phyloP scores from a whole-genome alignment of 352 stramenopile genomes.

The Pythium sukuiense region DNA sequence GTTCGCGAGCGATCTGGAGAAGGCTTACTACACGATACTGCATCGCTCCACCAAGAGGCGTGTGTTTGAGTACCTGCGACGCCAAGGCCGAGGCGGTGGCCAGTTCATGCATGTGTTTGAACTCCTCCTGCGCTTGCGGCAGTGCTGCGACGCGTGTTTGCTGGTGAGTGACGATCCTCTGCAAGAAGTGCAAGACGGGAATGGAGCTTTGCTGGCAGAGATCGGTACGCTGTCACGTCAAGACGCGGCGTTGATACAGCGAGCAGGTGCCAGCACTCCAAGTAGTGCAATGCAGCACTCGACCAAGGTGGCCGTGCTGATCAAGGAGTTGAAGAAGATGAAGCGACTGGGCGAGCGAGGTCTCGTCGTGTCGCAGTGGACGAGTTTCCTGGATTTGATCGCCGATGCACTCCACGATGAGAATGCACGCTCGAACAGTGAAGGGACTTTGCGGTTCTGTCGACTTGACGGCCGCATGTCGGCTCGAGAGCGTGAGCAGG shows the following conservation, averaged over 20 bases:
- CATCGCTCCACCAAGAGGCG: conserved; percentile 78
- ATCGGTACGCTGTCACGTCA: conserved; percentile 22
- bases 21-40: conserved; percentile 75
- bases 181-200: conserved; percentile 36
- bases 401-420: conserved; percentile 31
- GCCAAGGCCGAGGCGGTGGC: conserved; percentile 31
- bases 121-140: conserved; percentile 80
- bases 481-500: conserved; percentile 58
- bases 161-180: conserved; percentile 61
- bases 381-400: conserved; percentile 81
- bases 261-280: conserved; percentile 11
- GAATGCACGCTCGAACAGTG: conserved; percentile 26
- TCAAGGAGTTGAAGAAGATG: conserved; percentile 50
- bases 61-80: conserved; percentile 74
- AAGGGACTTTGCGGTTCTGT: conserved; percentile 19
- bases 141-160: conserved; percentile 74
- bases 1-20: conserved; percentile 74
- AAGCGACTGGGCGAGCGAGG: conserved; percentile 49
- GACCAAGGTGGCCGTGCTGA: conserved; percentile 63
- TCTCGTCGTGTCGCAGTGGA: conserved; percentile 90
- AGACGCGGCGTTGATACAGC: conserved; percentile 35
- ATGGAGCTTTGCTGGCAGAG: conserved; percentile 28
- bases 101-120: conserved; percentile 90
- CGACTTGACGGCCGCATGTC: conserved; percentile 66
- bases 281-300: conserved; percentile 26